Evolutionary conservation across 2,329 filamentous ascomycete species (phyloP).

Genomic region (Penicillium rolfsii): DNA sequence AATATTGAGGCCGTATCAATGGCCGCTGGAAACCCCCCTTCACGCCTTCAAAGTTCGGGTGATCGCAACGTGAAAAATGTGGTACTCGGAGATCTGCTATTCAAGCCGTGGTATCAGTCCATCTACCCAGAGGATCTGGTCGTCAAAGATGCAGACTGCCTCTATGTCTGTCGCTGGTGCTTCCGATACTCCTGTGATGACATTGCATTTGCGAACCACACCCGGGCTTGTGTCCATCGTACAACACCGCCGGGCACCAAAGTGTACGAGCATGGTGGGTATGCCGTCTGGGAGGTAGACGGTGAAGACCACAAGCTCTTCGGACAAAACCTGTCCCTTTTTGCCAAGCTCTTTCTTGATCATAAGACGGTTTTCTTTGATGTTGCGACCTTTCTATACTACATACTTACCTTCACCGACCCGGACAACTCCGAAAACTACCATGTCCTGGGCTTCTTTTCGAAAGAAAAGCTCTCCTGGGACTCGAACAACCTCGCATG

Average conservation of each 20-base stretch:
- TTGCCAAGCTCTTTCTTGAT: conserved; percentile 95
- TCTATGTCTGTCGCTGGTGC: conserved; percentile 90
- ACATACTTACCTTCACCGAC: conserved; percentile 77
- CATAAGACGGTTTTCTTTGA: conserved; percentile 99
- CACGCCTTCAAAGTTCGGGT: conserved; percentile 39
- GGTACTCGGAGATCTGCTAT: conserved; percentile 79
- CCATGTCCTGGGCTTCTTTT: conserved; percentile 93
- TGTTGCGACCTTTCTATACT: conserved; percentile 91
- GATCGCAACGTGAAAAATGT: conserved; percentile 86
- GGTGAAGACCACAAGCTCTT: conserved; percentile 87
- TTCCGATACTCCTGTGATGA: conserved; percentile 77
- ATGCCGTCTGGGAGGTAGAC: conserved; percentile 90
- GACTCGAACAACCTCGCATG: conserved; percentile 98
- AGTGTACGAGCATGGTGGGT: conserved; percentile 78
- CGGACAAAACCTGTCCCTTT: conserved; percentile 92
- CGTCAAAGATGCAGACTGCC: conserved; percentile 55
- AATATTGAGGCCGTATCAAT: conserved; percentile 26
- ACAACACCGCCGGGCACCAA: conserved; percentile 67
- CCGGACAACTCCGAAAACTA: conserved; percentile 46
- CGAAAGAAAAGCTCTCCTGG: conserved; percentile 98
- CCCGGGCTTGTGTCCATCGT: conserved; percentile 57
- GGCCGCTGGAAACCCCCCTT: conserved; percentile 32
- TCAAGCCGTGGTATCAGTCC: conserved; percentile 90
- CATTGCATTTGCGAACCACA: conserved; percentile 43
- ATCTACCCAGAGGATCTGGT: conserved; percentile 77